phyloP scores from a whole-genome alignment of 306 rosid species.

The Lotus japonicus region DNA sequence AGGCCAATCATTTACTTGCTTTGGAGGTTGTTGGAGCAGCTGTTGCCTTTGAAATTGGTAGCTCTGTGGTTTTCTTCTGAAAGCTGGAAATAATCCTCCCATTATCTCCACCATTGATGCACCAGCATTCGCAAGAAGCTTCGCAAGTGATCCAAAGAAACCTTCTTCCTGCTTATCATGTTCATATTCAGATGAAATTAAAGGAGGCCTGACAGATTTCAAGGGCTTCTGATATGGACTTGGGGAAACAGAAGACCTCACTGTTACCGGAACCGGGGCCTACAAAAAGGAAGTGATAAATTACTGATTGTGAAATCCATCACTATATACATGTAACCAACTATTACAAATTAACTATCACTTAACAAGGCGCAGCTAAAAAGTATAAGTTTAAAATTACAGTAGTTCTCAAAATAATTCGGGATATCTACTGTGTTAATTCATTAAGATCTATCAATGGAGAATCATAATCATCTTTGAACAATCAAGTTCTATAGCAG shows the following conservation, averaged over 20 bases:
- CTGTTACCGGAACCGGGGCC: conserved; percentile 38
- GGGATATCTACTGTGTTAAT: not conserved
- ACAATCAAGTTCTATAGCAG: not conserved
- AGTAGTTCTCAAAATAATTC: not conserved
- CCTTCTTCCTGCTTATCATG: conserved; percentile 78
- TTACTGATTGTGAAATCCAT: not conserved
- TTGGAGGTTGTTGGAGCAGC: conserved; percentile 35
- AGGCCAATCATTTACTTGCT: conserved; percentile 59
- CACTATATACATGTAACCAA: too few relatives aligned
- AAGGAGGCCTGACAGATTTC: conserved; percentile 70
- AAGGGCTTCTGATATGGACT: conserved; percentile 58
- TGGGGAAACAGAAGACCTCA: conserved; percentile 27
- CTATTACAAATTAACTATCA: too few relatives aligned
- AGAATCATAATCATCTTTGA: conserved; percentile 1
- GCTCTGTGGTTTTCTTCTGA: conserved; percentile 39
- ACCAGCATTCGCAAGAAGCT: conserved; percentile 54
- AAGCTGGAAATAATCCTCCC: conserved; percentile 65
- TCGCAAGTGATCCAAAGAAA: conserved; percentile 68
- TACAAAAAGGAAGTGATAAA: conserved; percentile 32
- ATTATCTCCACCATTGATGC: conserved; percentile 52
- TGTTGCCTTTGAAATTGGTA: conserved; percentile 39
- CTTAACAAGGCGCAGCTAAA: too few relatives aligned
- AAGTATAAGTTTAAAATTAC: not conserved
- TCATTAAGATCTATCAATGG: not conserved
- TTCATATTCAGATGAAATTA: conserved; percentile 68